Base-by-base conservation (phyloP, 441 rosid species). In the Geranium incanum region DNA sequence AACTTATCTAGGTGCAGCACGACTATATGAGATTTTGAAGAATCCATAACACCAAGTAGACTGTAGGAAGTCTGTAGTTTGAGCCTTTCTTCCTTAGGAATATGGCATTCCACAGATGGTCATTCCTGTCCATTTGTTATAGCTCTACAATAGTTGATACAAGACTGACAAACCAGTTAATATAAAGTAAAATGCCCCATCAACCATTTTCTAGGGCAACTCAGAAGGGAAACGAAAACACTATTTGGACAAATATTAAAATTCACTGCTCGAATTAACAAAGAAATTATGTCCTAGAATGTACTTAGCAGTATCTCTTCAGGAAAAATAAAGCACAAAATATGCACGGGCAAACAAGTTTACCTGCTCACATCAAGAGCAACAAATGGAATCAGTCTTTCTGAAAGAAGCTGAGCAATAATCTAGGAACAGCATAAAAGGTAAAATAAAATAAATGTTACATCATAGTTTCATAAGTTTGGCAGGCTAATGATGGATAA, bases 381-480 rank as follows among this genome's bases (percentile, higher is more conserved):
- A 75, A 95, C 99, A 69, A 95, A 95, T 70, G 99, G 99, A 81
- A 95, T 95, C 70, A 95, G 83, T 69, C 97, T 83, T 80, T 95
- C 97, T 62, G 99, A 92, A 74, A 95, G 97, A 84, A 95, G 99
- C 86, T 95, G 99, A 59, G 99, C 97, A 71, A 95, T 89, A 71
- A 95, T 95, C 97, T 95, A 88, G 68, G 68, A 81, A 45, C 55
- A 45, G n/a, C 3, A 45, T 23, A 23, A 23, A 23, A 45, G 12
- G 12, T 12, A 9, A 45, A 7, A 45, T 12, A 11, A 45, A 12
- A 13, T 8, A 45, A 9, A 12, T 45, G 55, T 45, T 45, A 9
- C 1, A 45, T 45, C 45, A 41, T 5, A 9, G 45, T 41, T 6
- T 41, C 45, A 4, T 41, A 41, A 41, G 45, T 41, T 4, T 41